Conservation (phyloP, 768 basidiomycete genomes). For the Daedalea quercina region DNA sequence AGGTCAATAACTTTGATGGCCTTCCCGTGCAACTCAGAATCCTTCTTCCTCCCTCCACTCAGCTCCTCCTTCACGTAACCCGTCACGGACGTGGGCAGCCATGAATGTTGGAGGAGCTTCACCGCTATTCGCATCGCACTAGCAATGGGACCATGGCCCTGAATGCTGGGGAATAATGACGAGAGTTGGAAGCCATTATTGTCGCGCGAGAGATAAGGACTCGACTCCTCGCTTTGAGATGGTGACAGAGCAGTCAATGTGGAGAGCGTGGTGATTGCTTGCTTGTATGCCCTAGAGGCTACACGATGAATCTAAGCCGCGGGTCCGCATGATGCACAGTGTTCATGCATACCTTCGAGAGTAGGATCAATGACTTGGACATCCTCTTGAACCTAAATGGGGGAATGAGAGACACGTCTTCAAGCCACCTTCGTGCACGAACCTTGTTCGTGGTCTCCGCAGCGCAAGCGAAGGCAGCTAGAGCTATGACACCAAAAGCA, state of each 20-base stretch:
- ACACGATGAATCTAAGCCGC: conserved; percentile 11
- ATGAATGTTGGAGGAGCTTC: conserved; percentile 59
- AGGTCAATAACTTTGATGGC: conserved; percentile 80
- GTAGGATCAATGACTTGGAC: conserved; percentile 12
- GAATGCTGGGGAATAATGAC: conserved; percentile 60
- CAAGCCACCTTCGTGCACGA: conserved; percentile 1
- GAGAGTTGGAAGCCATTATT: conserved; percentile 51
- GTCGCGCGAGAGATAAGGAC: conserved; percentile 32
- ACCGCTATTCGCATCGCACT: conserved; percentile 60
- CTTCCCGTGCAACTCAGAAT: conserved; percentile 62
- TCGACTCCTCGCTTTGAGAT: conserved; percentile 48
- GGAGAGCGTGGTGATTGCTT: conserved; percentile 62
- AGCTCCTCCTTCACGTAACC: conserved; percentile 34
- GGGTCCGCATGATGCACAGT: not conserved
- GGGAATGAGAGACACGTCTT: not conserved
- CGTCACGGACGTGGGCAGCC: conserved; percentile 38
- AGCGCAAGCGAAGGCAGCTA: conserved; percentile 18
- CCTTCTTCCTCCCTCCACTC: conserved; percentile 38
- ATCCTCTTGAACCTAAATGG: not conserved
- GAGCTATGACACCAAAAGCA: conserved; percentile 23
- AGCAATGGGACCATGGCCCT: conserved; percentile 73
- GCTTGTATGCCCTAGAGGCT: conserved; percentile 73
- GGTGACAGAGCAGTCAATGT: conserved; percentile 57
- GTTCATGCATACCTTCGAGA: conserved; percentile 13
- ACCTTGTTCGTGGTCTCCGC: conserved; percentile 8